Conservation (phyloP, 352 stramenopile species). For the Globisporangium splendens region DNA sequence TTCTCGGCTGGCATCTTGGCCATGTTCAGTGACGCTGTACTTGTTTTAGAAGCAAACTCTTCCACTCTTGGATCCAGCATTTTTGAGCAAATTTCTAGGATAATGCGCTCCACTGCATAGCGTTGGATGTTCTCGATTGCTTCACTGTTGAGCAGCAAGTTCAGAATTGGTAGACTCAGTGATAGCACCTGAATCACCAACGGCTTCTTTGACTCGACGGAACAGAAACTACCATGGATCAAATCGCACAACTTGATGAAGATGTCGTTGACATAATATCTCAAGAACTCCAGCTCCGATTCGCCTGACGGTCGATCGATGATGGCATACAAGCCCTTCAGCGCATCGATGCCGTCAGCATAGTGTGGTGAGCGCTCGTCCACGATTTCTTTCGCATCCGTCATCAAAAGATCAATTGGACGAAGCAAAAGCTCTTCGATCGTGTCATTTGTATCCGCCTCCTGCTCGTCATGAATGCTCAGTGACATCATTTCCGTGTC, state of each 20-base stretch:
- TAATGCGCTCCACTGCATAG: slow-evolving; percentile 69
- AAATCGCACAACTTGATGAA: slow-evolving; percentile 66
- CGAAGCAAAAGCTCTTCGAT: slow-evolving; percentile 59
- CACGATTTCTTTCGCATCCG: slow-evolving; percentile 58
- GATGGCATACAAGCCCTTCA: slow-evolving; percentile 81
- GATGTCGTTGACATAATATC: slow-evolving; percentile 79
- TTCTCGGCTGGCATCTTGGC: slow-evolving; percentile 41
- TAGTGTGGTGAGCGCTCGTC: slow-evolving; percentile 45
- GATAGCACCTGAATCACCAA: slow-evolving; percentile 70
- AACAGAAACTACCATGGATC: slow-evolving; percentile 69
- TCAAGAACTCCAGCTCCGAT: slow-evolving; percentile 62
- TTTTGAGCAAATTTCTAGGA: slow-evolving; percentile 73
- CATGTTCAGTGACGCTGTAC: slow-evolving; percentile 32
- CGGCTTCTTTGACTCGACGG: slow-evolving; percentile 53
- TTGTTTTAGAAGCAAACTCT: slow-evolving; percentile 42
- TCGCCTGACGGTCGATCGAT: slow-evolving; percentile 53
- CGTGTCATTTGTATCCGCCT: slow-evolving; percentile 3
- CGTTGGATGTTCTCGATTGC: slow-evolving; percentile 63
- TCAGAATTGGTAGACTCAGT: slow-evolving; percentile 67
- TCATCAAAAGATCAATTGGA: slow-evolving; percentile 67
- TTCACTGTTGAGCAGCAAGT: slow-evolving; percentile 53
- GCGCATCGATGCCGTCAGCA: slow-evolving; percentile 58
- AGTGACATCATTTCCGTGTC: slow-evolving; percentile 57
- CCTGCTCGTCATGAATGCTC: slow-evolving; percentile 19
- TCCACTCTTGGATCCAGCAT: slow-evolving; percentile 71